Conservation (phyloP, 2,329 filamentous ascomycete genomes). For the Dichotomopilus funicola region DNA sequence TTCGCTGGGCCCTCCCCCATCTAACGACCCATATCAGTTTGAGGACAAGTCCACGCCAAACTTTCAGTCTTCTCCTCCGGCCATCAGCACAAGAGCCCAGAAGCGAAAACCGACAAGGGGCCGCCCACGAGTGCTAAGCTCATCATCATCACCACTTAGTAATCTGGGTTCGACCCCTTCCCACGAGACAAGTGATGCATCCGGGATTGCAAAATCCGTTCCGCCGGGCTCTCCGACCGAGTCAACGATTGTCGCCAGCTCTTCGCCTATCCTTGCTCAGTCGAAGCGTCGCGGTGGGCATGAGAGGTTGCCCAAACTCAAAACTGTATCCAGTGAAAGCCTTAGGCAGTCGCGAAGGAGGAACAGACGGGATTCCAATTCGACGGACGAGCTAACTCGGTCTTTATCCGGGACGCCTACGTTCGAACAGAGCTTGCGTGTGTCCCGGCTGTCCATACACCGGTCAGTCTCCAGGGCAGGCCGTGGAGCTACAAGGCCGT, state of each 20-base stretch:
- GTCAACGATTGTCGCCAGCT: conserved; percentile 17
- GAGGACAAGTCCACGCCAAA: conserved; percentile 6
- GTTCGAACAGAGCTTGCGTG: conserved; percentile 33
- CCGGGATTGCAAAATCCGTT: conserved; percentile 31
- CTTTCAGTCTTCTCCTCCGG: conserved; percentile 24
- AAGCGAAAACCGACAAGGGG: conserved; percentile 1
- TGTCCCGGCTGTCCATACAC: conserved; percentile 22
- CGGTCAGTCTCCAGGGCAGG: conserved; percentile 24
- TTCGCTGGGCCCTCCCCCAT: background rate
- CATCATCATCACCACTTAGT: conserved; percentile 37
- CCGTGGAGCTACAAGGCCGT: conserved; percentile 13
- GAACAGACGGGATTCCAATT: conserved; percentile 26
- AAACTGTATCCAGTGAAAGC: conserved; percentile 23
- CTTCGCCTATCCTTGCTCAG: conserved; percentile 31
- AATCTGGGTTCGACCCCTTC: conserved; percentile 35
- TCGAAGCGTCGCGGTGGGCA: conserved; percentile 25
- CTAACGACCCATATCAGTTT: background rate
- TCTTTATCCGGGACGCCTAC: conserved; percentile 33
- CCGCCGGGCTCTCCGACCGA: conserved; percentile 13
- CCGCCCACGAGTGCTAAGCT: conserved; percentile 1
- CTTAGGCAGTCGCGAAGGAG: conserved; percentile 26
- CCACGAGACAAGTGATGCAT: conserved; percentile 32
- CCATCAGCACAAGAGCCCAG: conserved; percentile 17
- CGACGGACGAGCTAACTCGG: conserved; percentile 43
- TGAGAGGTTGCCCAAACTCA: conserved; percentile 22